phyloP scores from a whole-genome alignment of 2,329 filamentous ascomycete genomes.

The Pestalotiopsis fici region DNA sequence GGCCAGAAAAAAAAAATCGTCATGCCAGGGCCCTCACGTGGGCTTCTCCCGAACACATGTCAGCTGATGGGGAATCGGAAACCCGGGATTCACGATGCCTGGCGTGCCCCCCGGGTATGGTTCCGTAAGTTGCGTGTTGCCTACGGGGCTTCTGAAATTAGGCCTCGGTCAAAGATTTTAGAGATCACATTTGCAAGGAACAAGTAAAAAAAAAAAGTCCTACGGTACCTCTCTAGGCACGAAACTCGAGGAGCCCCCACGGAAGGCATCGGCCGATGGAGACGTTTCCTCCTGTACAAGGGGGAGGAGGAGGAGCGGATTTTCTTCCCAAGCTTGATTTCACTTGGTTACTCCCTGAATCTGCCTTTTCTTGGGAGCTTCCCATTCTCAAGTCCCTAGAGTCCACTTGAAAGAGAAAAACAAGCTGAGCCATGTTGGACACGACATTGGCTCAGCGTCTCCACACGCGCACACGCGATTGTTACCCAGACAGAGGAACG shows the following conservation, averaged over 20 bases:
- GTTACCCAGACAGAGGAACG: not conserved
- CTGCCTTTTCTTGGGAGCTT: not conserved
- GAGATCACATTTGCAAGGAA: not conserved
- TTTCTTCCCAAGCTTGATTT: not conserved
- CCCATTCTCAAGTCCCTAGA: not conserved
- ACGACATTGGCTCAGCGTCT: not conserved
- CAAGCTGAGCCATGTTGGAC: not conserved
- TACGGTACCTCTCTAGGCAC: not conserved
- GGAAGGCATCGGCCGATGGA: not conserved
- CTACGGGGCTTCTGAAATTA: not conserved
- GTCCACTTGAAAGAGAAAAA: not conserved
- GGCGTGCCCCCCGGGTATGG: not conserved
- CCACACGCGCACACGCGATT: not conserved
- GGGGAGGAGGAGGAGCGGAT: no score
- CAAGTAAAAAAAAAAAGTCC: not conserved
- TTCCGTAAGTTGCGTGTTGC: not conserved
- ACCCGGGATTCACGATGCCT: not conserved
- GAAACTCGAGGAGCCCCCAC: not conserved
- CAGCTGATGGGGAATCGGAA: not conserved
- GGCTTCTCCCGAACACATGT: not conserved
- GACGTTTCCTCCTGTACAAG: not conserved
- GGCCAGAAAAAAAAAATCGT: not conserved
- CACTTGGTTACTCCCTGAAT: not conserved
- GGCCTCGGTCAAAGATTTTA: not conserved
- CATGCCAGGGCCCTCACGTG: not conserved